Evolutionary conservation across 371 early-diverging fungal genomes (phyloP).

Genomic region (Mucor racemosus): DNA sequence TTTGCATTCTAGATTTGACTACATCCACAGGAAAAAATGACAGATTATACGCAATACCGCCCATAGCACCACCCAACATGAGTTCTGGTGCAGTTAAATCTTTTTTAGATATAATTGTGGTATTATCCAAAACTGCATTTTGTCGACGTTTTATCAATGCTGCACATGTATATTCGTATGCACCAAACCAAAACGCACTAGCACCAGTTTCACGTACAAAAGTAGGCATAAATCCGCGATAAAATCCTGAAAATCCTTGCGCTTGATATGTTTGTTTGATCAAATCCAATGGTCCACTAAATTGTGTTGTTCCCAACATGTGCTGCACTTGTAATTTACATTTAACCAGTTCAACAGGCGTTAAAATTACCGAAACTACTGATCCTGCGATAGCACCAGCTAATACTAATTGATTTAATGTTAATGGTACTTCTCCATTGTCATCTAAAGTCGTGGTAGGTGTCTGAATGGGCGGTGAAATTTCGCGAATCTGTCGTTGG

Average conservation of each 20-base stretch:
- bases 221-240: conserved; percentile 88
- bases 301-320: conserved; percentile 42
- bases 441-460: conserved; percentile 18
- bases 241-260: conserved; percentile 76
- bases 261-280: conserved; percentile 62
- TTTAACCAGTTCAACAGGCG: conserved; percentile 94
- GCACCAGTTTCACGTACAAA: conserved; percentile 89
- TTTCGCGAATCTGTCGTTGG: conserved; percentile 69
- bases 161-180: conserved; percentile 81
- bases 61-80: conserved; percentile 88
- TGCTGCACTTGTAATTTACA: conserved; percentile 93
- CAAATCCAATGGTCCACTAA: conserved; percentile 73
- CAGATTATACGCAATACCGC: conserved; percentile 91
- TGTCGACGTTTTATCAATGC: conserved; percentile 56
- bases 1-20: conserved; percentile 92
- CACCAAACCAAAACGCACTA: conserved; percentile 94
- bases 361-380: conserved; percentile 83
- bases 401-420: conserved; percentile 71
- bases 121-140: conserved; percentile 2
- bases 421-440: conserved; percentile 26
- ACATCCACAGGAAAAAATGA: conserved; percentile 93
- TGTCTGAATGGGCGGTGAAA: conserved; percentile 34
- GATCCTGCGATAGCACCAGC: conserved; percentile 89
- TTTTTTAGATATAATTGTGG: conserved; percentile 47
- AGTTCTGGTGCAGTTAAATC: conserved; percentile 68